Evolutionary conservation across 2,329 filamentous ascomycete species (phyloP).

Genomic region (Epichloe aotearoae): DNA sequence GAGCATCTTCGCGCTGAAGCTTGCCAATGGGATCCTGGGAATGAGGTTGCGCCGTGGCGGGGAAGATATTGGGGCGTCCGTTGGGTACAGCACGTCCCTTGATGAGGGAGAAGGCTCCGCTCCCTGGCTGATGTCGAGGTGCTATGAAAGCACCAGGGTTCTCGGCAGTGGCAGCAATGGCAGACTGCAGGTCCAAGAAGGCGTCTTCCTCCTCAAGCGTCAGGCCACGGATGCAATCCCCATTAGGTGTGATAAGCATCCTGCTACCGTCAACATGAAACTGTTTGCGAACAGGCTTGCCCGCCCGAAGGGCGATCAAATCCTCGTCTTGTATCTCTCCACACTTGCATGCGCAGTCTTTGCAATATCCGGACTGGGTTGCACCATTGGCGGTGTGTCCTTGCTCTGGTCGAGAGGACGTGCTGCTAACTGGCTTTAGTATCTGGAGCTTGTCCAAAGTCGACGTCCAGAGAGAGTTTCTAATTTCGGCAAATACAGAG

Average conservation of each 20-base stretch:
- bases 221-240: constrained; percentile 62
- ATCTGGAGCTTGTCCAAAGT: constrained; percentile 23
- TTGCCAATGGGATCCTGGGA: constrained; percentile 47
- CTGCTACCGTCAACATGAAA: constrained; percentile 46
- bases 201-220: constrained; percentile 54
- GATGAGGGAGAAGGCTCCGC: constrained; percentile 47
- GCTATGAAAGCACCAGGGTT: constrained; percentile 44
- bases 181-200: constrained; percentile 55
- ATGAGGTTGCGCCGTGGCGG: constrained; percentile 31
- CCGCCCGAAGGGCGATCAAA: constrained; percentile 38
- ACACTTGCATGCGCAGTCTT: constrained; percentile 25
- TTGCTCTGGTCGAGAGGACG: constrained; percentile 16
- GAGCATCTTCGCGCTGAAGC: constrained; percentile 52
- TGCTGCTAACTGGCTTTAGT: constrained; percentile 22
- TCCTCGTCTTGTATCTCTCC: constrained; percentile 35
- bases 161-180: constrained; percentile 35
- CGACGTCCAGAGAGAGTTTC: constrained; percentile 18
- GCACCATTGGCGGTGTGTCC: constrained; percentile 8
- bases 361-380: constrained; percentile 19
- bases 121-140: constrained; percentile 37
- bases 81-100: constrained; percentile 53
- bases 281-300: constrained; percentile 46
- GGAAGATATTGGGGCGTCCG: constrained; percentile 49
- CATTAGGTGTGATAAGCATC: constrained; percentile 62
- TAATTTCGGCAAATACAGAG: constrained; percentile 24